Evolutionary conservation across 2,329 filamentous ascomycete species (phyloP).

Genomic region (Ceratocystis diversiconidia): DNA sequence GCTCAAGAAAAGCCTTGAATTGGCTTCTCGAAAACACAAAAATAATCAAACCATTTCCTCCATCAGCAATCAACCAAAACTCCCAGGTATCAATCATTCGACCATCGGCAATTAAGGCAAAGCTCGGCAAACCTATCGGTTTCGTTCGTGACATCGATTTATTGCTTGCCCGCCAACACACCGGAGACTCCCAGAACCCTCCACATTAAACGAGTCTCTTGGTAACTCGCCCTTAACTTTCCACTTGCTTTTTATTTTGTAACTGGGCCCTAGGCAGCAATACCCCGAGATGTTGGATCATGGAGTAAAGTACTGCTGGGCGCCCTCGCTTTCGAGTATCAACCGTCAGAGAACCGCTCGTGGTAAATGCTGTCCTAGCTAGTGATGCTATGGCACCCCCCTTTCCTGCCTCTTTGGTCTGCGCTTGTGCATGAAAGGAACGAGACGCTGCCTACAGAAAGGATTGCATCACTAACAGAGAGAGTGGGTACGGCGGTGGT

Average conservation of each 20-base stretch:
- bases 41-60: background rate
- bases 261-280: background rate
- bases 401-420: background rate
- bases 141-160: too few species aligned
- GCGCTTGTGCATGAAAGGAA: background rate
- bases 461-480: background rate
- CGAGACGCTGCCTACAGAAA: background rate
- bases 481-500: background rate
- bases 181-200: background rate
- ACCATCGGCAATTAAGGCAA: background rate
- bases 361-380: background rate
- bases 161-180: background rate
- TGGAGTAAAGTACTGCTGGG: background rate
- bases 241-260: background rate
- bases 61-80: background rate
- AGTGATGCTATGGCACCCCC: background rate
- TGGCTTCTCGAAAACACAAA: background rate
- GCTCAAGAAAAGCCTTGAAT: background rate
- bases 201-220: slow-evolving; percentile 1
- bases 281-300: background rate
- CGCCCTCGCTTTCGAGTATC: background rate
- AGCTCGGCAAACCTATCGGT: background rate
- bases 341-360: background rate
- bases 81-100: background rate
- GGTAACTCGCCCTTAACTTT: background rate